Base-by-base conservation (phyloP, 2,329 filamentous ascomycete genomes). In the Mollisiaceae sp. region DNA sequence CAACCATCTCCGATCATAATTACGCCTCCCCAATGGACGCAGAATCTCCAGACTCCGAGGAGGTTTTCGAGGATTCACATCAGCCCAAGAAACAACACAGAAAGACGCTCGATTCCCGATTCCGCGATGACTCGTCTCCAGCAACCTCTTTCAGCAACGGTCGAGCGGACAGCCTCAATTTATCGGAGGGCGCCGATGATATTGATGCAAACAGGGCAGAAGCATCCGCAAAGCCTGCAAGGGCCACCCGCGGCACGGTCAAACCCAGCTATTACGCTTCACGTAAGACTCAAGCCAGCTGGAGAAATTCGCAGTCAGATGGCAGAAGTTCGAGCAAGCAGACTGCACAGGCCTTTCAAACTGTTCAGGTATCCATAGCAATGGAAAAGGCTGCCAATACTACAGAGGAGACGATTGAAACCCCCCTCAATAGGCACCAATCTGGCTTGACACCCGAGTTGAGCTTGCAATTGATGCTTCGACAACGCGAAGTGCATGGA, bases 401-500 rank as follows among this genome's bases (percentile, higher is more conserved):
- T 11, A n/a, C 45, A 11, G 45, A 50, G 9, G 20, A n/a, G 39
- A 45, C 20, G 54, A 58, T 59, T 22, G 50, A 54, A n/a, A 38
- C 36, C 14, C 41, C 35, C 24, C 50, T 27, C 50, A 54, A 27
- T 24, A 54, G 22, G 27, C 22, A 35, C 50, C 52, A 27, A 54
- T 32, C 12, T 58, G 15, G 32, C 35, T n/a, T 32, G 9, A 24
- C 58, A 47, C n/a, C 14, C 24, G 11, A 35, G 9, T 14, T n/a
- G 36, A 35, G 20, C 4, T 15, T 50, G 35, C 20, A 43, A n/a
- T 14, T 57, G 11, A 20, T 68, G 11, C 57, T 70, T 20, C 56
- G 70, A 58, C 65, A 72, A 27, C 72, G 75, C 8, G 74, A 75
- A 62, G 43, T 70, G 2, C 62, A 63, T 24, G 74, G 74, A 27